Base-by-base conservation (phyloP, 129 eudicot species). In the Helichrysum umbraculigerum region DNA sequence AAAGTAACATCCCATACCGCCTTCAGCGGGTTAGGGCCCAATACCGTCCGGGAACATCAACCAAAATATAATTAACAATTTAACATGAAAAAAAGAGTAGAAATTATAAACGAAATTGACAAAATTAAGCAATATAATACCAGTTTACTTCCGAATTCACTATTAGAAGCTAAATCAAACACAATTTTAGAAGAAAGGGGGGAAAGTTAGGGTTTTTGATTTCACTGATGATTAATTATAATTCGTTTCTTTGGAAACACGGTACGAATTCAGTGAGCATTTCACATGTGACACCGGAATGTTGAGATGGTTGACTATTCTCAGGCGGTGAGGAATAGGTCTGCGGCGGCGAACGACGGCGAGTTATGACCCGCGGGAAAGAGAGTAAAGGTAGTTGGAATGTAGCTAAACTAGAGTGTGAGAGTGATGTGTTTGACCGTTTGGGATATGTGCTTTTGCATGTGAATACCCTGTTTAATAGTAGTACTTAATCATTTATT, bases 151-250 rank as follows among this genome's bases (percentile, higher is more conserved):
- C 32, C 28, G 50, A 28, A 41, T 54, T 17, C 29, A 56, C 44
- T 42, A n/a, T 33, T 42, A 58, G 35, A 77, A 30, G 35, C 62
- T 51, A 15, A 6, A 77, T 17, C 57, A 67, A 19, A 3, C 21
- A 6, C 47, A 33, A n/a, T 51, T 51, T 7, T 28, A 22, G 60
- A 56, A 37, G 34, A 57, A 68, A 21, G 54, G 17, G 50, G 4
- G 17, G 47, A 59, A 16, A 70, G 6, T 32, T 70, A 60, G 76
- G 82, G 65, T 58, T 78, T 78, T 70, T 17, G 47, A 58, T 25
- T 16, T 44, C 11, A 11, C 15, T 10, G 50, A 8, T 41, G 8
- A 39, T 39, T 39, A 39, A n/a, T 54, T 39, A 19, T 7, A 57
- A 29, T 77, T 77, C 54, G 50, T 50, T 78, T 70, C 44, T 19